phyloP scores from a whole-genome alignment of 2,329 filamentous ascomycete genomes.

The Botrytis byssoidea region DNA sequence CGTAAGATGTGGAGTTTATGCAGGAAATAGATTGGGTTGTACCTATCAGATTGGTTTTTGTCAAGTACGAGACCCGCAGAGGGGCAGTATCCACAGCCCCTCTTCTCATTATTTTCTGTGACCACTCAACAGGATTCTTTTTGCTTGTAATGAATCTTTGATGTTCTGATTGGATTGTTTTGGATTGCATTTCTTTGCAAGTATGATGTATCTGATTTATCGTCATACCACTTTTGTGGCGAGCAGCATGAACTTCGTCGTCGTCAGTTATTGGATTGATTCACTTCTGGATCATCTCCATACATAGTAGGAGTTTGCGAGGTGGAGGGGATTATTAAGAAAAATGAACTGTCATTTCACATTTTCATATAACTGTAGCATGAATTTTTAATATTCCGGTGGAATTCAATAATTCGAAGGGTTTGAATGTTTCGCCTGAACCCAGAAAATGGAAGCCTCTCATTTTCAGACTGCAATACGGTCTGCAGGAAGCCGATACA shows the following conservation, averaged over 20 bases:
- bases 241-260: not conserved
- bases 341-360: no score
- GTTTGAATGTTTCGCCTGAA: accelerated
- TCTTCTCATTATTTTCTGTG: not conserved
- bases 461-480: not conserved
- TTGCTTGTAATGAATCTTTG: not conserved
- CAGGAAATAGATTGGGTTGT: not conserved
- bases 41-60: not conserved
- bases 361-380: no score
- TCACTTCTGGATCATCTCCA: no score
- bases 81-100: not conserved
- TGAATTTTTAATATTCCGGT: not conserved
- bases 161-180: not conserved
- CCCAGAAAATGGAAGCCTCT: not conserved
- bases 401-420: not conserved
- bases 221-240: not conserved
- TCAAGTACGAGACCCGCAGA: not conserved
- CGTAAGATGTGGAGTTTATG: not conserved
- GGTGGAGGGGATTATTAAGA: no score
- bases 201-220: not conserved
- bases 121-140: not conserved
- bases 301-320: no score
- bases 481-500: not conserved
- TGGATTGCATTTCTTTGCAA: not conserved
- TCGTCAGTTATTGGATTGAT: no score